Evolutionary conservation across 2,329 filamentous ascomycete genomes (phyloP).

Genomic region (Ilyonectria mors-panacis): DNA sequence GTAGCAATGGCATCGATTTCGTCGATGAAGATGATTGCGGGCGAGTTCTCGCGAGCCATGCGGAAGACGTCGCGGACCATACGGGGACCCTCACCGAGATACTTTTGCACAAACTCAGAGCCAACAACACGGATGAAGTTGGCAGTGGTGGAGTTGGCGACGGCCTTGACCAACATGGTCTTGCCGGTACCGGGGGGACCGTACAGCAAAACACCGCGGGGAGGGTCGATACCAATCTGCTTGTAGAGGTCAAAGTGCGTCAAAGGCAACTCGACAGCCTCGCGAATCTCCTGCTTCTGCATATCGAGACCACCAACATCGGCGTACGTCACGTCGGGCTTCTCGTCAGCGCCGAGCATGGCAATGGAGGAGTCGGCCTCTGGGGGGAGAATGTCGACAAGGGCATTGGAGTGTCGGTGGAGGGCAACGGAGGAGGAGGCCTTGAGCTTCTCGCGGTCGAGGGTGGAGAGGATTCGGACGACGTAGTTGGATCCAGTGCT

Average conservation of each 20-base stretch:
- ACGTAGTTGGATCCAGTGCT: slow-evolving; percentile 99
- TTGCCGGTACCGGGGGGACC: slow-evolving; percentile 96
- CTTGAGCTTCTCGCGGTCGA: slow-evolving; percentile 98
- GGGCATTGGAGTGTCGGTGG: slow-evolving; percentile 97
- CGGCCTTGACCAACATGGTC: slow-evolving; percentile 98
- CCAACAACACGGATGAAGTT: slow-evolving; percentile 99
- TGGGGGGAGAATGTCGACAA: slow-evolving; percentile 98
- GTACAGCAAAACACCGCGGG: slow-evolving; percentile 95
- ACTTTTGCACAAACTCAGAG: slow-evolving; percentile 99
- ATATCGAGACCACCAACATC: slow-evolving; percentile 98
- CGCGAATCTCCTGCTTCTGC: slow-evolving; percentile 99
- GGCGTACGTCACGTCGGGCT: slow-evolving; percentile 97
- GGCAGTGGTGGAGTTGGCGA: slow-evolving; percentile 97
- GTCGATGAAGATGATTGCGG: slow-evolving; percentile 99
- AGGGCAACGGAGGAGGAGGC: slow-evolving; percentile 97
- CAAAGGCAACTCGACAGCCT: slow-evolving; percentile 95
- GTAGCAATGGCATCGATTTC: slow-evolving; percentile 99
- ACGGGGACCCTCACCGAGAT: slow-evolving; percentile 95
- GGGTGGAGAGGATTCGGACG: slow-evolving; percentile 96
- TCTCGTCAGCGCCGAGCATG: slow-evolving; percentile 97
- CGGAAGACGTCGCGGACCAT: slow-evolving; percentile 99
- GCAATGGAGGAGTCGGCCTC: slow-evolving; percentile 99
- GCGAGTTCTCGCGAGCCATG: slow-evolving; percentile 98
- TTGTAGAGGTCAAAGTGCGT: slow-evolving; percentile 99
- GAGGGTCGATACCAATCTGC: slow-evolving; percentile 98